phyloP scores from a whole-genome alignment of 306 rosid species.

The Hippophae tibetana region DNA sequence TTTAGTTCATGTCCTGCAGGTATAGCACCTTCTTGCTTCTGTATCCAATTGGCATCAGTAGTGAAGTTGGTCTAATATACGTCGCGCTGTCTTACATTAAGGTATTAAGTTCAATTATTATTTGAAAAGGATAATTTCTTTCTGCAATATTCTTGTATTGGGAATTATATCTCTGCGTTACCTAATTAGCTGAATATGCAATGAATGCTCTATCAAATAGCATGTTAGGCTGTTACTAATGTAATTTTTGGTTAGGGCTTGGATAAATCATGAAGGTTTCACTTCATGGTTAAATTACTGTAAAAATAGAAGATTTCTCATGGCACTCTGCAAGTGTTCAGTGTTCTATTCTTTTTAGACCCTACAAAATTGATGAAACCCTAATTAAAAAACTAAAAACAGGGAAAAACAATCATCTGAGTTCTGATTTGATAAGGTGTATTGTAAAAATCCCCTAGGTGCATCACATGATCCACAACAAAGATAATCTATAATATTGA shows the following conservation, averaged over 20 bases:
- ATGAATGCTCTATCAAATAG: background rate
- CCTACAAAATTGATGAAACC: background rate
- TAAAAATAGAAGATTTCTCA: background rate
- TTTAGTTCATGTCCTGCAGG: slow-evolving; percentile 31
- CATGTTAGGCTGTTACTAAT: background rate
- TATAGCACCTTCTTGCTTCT: slow-evolving; percentile 60
- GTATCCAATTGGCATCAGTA: slow-evolving; percentile 53
- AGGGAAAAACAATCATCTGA: too few relatives aligned
- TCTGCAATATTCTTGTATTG: background rate
- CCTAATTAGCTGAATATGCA: background rate
- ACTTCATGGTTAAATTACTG: background rate
- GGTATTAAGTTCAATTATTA: slow-evolving; percentile 25
- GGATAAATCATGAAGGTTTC: too few relatives aligned
- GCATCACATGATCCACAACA: too few relatives aligned
- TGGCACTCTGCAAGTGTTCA: background rate
- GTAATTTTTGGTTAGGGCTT: background rate
- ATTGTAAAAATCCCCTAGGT: too few relatives aligned
- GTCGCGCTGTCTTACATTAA: slow-evolving; percentile 55
- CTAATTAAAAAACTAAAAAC: too few relatives aligned
- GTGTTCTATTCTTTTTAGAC: background rate
- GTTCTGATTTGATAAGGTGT: too few relatives aligned
- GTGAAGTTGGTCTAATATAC: slow-evolving; percentile 68
- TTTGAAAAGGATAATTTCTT: background rate
- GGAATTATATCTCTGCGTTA: background rate
- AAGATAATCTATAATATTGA: too few relatives aligned